A percentile compares a stretch with the other conserved stretches of the same genome.
Evolutionary conservation across 345 rosid species (phyloP).

Genomic region (Salix viminalis): DNA sequence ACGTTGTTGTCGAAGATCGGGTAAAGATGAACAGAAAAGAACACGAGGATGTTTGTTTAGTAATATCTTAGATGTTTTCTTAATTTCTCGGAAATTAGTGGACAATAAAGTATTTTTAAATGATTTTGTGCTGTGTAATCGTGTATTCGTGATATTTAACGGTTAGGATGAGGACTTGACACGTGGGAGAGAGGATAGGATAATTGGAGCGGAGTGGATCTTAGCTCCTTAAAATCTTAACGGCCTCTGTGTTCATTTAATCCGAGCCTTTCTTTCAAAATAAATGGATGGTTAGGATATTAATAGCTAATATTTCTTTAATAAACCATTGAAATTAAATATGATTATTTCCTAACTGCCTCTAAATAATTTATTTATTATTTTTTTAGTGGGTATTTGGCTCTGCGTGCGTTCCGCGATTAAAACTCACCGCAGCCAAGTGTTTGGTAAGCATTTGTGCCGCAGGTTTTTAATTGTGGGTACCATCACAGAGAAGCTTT

Average conservation of each 20-base stretch:
- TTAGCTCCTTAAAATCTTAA: not conserved
- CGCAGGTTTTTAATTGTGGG: too few relatives aligned
- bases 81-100: not conserved
- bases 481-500: too few relatives aligned
- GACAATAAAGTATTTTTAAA: not conserved
- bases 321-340: not conserved
- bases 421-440: rapidly evolving
- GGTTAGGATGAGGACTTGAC: not conserved
- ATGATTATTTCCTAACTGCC: too few relatives aligned
- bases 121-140: too few relatives aligned
- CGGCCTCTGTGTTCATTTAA: not conserved
- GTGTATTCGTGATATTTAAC: too few relatives aligned
- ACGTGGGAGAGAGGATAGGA: not conserved
- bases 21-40: not conserved
- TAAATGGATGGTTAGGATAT: not conserved
- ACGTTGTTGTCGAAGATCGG: not conserved
- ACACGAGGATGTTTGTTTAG: not conserved
- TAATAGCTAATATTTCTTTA: not conserved
- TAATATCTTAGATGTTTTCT: too few relatives aligned
- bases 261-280: too few relatives aligned
- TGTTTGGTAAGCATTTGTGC: too few relatives aligned
- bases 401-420: too few relatives aligned
- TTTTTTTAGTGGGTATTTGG: too few relatives aligned
- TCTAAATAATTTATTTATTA: too few relatives aligned
- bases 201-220: not conserved